These are phyloP conservation scores for Allantophomopsis lycopodina DNA, from an alignment of 2,329 filamentous ascomycete genomes.

Conservation along the genomic window DNA sequence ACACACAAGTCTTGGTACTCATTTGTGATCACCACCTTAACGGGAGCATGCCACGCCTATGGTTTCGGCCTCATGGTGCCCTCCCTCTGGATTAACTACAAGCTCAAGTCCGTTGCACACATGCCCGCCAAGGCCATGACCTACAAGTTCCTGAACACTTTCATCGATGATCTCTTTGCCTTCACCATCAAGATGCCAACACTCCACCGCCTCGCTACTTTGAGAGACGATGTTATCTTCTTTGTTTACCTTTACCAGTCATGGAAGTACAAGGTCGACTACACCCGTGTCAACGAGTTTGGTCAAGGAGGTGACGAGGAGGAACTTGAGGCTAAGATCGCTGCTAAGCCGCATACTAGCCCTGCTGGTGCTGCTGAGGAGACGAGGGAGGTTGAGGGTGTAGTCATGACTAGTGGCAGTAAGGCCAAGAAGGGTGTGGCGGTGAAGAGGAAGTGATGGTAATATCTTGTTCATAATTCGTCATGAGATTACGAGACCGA, in stretches of 20 bases:
- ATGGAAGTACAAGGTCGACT: slow-evolving; percentile 86
- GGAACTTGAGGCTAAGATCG: slow-evolving; percentile 36
- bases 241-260: slow-evolving; percentile 95
- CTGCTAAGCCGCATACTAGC: slow-evolving; percentile 19
- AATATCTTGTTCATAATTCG: too few species aligned
- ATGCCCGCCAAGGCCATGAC: slow-evolving; percentile 96
- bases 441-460: too few species aligned
- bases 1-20: slow-evolving; percentile 97
- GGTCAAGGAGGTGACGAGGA: slow-evolving; percentile 96
- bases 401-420: too few species aligned
- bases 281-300: slow-evolving; percentile 89
- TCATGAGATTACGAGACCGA: too few species aligned
- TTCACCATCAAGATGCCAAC: slow-evolving; percentile 99
- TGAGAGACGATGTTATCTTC: slow-evolving; percentile 95
- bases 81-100: slow-evolving; percentile 96
- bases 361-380: slow-evolving; percentile 7
- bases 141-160: slow-evolving; percentile 97
- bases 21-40: slow-evolving; percentile 86
- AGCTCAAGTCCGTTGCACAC: slow-evolving; percentile 86
- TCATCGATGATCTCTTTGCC: slow-evolving; percentile 96
- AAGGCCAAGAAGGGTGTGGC: too few species aligned
- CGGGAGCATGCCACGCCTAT: slow-evolving; percentile 93
- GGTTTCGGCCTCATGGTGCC: slow-evolving; percentile 99
- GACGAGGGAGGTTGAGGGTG: too few species aligned
- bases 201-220: slow-evolving; percentile 79